Conservation (phyloP, 345 rosid species). For the Linum tenue region DNA sequence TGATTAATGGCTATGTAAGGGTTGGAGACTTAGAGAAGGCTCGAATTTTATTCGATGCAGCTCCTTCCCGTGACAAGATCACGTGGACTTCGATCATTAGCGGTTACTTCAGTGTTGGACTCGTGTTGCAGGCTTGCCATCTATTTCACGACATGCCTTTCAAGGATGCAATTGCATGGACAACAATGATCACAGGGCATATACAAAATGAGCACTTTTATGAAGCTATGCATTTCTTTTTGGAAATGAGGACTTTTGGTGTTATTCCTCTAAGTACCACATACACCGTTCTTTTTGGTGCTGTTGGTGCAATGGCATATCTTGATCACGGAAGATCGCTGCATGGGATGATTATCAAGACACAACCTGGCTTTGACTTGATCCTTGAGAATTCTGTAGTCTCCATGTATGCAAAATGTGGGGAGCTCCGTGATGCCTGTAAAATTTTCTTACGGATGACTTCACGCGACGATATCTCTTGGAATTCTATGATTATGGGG, state of each 20-base stretch:
- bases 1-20: slow-evolving; percentile 38
- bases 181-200: slow-evolving; percentile 35
- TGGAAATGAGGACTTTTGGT: slow-evolving; percentile 51
- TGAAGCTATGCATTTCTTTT: slow-evolving; percentile 20
- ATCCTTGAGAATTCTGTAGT: slow-evolving; percentile 20
- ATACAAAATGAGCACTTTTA: slow-evolving; percentile 29
- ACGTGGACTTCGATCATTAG: slow-evolving; percentile 35
- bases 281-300: slow-evolving; percentile 42
- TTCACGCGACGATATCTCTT: slow-evolving; percentile 24
- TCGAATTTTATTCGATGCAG: slow-evolving; percentile 30
- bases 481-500: slow-evolving; percentile 37
- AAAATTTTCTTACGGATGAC: slow-evolving; percentile 17
- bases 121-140: slow-evolving; percentile 28
- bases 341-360: slow-evolving; percentile 22
- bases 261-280: slow-evolving; percentile 54
- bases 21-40: slow-evolving; percentile 41
- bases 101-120: slow-evolving; percentile 28
- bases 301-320: slow-evolving; percentile 57
- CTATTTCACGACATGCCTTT: slow-evolving; percentile 23
- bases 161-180: slow-evolving; percentile 38
- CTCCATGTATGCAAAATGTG: slow-evolving; percentile 36
- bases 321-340: slow-evolving; percentile 28
- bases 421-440: slow-evolving; percentile 20
- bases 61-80: slow-evolving; percentile 24
- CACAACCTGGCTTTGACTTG: slow-evolving; percentile 13